Percentiles rank a stretch among this genome's conserved stretches.
phyloP scores from a whole-genome alignment of 331 rosid genomes.

The Cydonia oblonga region DNA sequence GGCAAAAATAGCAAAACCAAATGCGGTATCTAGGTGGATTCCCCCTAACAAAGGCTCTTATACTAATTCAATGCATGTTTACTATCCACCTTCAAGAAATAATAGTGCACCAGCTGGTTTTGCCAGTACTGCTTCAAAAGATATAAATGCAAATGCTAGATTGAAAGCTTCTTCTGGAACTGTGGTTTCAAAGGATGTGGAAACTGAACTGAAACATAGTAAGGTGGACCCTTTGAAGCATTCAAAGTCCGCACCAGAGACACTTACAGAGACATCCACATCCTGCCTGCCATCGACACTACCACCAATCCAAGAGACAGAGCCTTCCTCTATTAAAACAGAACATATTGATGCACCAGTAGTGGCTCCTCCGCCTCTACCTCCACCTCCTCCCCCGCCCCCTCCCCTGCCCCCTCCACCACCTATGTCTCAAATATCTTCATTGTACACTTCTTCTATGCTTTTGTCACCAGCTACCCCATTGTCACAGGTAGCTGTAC shows the following conservation, averaged over 20 bases:
- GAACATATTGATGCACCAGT: constrained; percentile 20
- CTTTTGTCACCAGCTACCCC: constrained; percentile 7
- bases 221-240: constrained; percentile 36
- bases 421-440: constrained; percentile 14
- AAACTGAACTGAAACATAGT: constrained; percentile 37
- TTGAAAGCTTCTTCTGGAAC: constrained; percentile 34
- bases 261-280: constrained; percentile 31
- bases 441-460: constrained; percentile 11
- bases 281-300: constrained; percentile 23
- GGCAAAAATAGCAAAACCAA: constrained; percentile 63
- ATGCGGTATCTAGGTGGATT: constrained; percentile 67
- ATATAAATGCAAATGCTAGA: constrained; percentile 40
- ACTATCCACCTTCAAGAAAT: constrained; percentile 72
- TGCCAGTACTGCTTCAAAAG: constrained; percentile 32
- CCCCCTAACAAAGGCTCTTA: constrained; percentile 81
- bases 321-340: constrained; percentile 17
- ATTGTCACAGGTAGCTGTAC: constrained; percentile 15
- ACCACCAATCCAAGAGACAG: constrained; percentile 31
- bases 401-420: constrained; percentile 22
- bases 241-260: constrained; percentile 33
- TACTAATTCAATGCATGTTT: constrained; percentile 70
- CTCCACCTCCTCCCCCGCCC: constrained; percentile 16
- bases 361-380: constrained; percentile 12
- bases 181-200: constrained; percentile 28
- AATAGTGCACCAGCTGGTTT: constrained; percentile 71